phyloP scores from a whole-genome alignment of 2,329 filamentous ascomycete genomes.

The Aspergillus cejpii region DNA sequence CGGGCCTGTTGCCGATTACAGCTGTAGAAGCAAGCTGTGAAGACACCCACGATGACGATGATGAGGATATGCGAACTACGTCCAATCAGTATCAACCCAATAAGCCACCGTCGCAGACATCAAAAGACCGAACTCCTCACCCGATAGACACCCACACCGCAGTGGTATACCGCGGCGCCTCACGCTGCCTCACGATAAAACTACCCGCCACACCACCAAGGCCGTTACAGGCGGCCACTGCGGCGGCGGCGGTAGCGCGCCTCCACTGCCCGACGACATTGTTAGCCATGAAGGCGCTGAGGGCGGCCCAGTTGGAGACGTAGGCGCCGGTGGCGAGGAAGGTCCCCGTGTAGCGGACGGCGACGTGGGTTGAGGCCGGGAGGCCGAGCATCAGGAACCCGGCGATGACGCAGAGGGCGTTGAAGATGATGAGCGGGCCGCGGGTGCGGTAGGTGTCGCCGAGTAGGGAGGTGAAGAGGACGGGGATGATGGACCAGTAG shows the following conservation, averaged over 20 bases:
- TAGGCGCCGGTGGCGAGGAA: constrained; percentile 63
- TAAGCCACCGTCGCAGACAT: too few relatives aligned
- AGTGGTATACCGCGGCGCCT: constrained; percentile 58
- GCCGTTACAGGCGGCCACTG: constrained; percentile 56
- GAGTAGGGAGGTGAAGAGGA: constrained; percentile 55
- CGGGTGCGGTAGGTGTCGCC: constrained; percentile 56
- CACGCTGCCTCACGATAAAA: constrained; percentile 56
- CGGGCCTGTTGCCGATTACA: constrained; percentile 46
- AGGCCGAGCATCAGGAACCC: constrained; percentile 63
- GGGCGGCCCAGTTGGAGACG: constrained; percentile 61
- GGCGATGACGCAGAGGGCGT: constrained; percentile 54
- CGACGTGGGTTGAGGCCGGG: constrained; percentile 45
- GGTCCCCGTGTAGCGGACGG: constrained; percentile 58
- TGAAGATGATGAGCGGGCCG: constrained; percentile 59
- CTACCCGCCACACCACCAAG: constrained; percentile 59
- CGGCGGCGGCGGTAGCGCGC: constrained; percentile 55
- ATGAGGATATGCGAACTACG: constrained; percentile 53
- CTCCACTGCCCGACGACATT: constrained; percentile 62
- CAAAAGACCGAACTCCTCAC: too few relatives aligned
- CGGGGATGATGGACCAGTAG: constrained; percentile 60
- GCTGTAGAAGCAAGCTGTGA: constrained; percentile 49
- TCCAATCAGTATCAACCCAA: too few relatives aligned
- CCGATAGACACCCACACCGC: constrained; percentile 63
- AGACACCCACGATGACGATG: constrained; percentile 47
- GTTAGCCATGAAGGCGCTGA: constrained; percentile 58